Conservation (phyloP, 2,329 filamentous ascomycete genomes). For the Botryotinia globosa region DNA sequence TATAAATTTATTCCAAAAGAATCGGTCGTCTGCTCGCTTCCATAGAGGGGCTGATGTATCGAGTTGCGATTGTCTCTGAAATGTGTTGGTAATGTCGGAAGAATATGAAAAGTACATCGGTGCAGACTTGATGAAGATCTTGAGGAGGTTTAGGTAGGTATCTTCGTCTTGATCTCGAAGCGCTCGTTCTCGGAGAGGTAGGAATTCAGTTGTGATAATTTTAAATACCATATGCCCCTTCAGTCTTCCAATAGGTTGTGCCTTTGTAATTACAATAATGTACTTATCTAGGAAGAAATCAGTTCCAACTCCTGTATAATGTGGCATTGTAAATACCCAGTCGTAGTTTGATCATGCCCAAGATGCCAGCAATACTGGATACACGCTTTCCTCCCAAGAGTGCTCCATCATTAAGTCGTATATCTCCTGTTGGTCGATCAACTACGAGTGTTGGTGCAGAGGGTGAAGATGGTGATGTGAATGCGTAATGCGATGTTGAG, state of each 20-base stretch:
- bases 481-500: conserved; percentile 88
- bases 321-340: conserved; percentile 60
- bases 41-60: conserved; percentile 74
- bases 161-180: conserved; percentile 94
- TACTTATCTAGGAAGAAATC: conserved; percentile 69
- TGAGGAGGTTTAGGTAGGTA: conserved; percentile 79
- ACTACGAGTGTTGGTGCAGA: conserved; percentile 83
- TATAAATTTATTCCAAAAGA: conserved; percentile 97
- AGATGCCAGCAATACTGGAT: conserved; percentile 89
- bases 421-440: conserved; percentile 87
- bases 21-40: conserved; percentile 91
- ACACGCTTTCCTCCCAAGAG: conserved; percentile 76
- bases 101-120: conserved; percentile 99
- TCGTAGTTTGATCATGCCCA: conserved; percentile 90
- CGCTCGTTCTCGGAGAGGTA: conserved; percentile 87
- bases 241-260: conserved; percentile 82
- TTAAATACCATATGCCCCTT: conserved; percentile 98
- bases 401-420: conserved; percentile 78
- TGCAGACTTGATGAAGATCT: conserved; percentile 74
- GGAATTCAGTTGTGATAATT: conserved; percentile 83
- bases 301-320: conserved; percentile 16
- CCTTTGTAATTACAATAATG: conserved; percentile 93
- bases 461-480: conserved; percentile 91
- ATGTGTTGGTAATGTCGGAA: conserved; percentile 92
- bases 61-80: conserved; percentile 84